Evolutionary conservation across 1,284 basidiomycete genomes (phyloP).

Genomic region (Pholiota adiposa): DNA sequence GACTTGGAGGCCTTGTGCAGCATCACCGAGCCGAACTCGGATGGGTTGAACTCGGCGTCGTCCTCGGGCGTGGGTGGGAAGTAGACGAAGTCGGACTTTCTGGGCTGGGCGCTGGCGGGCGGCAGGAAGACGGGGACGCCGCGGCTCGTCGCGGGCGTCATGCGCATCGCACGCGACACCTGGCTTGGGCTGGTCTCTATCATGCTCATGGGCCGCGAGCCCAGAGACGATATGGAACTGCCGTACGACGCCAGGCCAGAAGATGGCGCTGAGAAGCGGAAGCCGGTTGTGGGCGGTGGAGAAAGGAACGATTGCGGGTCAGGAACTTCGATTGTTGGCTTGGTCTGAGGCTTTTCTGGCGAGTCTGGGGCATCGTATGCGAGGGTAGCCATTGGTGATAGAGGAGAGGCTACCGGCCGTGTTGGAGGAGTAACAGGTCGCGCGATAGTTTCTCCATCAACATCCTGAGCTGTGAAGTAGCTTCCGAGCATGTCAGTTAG

Average conservation of each 20-base stretch:
- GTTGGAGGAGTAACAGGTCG: conserved; percentile 16
- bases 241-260: conserved; percentile 23
- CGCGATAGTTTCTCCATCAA: conserved; percentile 1
- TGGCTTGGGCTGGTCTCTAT: conserved; percentile 39
- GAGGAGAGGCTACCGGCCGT: conserved; percentile 7
- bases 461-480: conserved; percentile 13
- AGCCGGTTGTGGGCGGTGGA: conserved; percentile 23
- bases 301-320: conserved; percentile 24
- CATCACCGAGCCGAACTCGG: conserved; percentile 34
- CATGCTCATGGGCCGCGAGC: conserved; percentile 40
- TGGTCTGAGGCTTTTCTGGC: neutral
- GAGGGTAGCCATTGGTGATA: conserved; percentile 23
- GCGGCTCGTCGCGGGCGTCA: conserved; percentile 38
- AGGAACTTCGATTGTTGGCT: conserved; percentile 16
- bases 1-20: conserved; percentile 29
- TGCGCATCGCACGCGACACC: conserved; percentile 37
- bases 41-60: conserved; percentile 35
- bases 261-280: conserved; percentile 18
- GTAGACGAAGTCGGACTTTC: conserved; percentile 33
- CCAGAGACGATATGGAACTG: conserved; percentile 23
- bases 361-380: conserved; percentile 23
- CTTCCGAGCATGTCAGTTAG: conserved; percentile 21
- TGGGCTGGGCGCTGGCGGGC: conserved; percentile 19
- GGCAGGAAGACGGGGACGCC: conserved; percentile 40
- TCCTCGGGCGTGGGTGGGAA: conserved; percentile 39